These are phyloP conservation scores for Chlorella sp. DNA, from an alignment of 139 green algal species.

Conservation along the genomic window DNA sequence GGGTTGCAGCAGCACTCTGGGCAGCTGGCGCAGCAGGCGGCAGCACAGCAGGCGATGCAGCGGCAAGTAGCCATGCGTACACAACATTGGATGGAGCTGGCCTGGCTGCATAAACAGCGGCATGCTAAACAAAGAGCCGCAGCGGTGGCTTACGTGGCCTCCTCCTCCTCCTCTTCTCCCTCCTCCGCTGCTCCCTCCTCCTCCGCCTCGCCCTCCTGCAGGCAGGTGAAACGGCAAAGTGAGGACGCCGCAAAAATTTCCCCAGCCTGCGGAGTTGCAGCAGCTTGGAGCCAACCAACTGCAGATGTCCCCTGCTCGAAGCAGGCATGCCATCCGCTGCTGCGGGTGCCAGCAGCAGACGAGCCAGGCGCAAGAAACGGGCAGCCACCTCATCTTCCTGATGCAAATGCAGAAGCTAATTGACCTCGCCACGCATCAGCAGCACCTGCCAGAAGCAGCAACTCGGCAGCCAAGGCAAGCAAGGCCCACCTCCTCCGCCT, in stretches of 20 bases:
- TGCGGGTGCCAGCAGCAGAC: too few species aligned
- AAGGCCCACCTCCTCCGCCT: constrained; percentile 31
- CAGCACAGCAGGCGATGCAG: neutral
- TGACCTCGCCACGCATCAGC: too few species aligned
- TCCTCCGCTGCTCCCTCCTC: constrained; percentile 15
- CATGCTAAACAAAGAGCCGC: too few species aligned
- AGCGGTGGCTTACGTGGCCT: neutral
- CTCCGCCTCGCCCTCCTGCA: neutral
- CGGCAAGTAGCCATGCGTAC: neutral
- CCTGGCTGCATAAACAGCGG: neutral
- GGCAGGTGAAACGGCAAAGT: neutral
- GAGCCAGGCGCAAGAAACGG: too few species aligned
- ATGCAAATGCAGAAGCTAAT: too few species aligned
- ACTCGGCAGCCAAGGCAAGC: too few species aligned
- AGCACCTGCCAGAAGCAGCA: neutral
- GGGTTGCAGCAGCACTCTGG: neutral
- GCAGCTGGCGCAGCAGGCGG: neutral
- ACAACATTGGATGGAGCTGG: neutral
- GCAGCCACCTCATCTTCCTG: too few species aligned
- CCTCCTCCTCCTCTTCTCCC: neutral
- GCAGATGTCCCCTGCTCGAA: too few species aligned
- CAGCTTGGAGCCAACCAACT: too few species aligned
- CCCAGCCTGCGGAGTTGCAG: too few species aligned
- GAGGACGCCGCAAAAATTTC: too few species aligned
- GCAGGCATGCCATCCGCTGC: too few species aligned